Evolutionary conservation across 108 stramenopile species (phyloP).

Genomic region (Aurantiochytrium sp.): DNA sequence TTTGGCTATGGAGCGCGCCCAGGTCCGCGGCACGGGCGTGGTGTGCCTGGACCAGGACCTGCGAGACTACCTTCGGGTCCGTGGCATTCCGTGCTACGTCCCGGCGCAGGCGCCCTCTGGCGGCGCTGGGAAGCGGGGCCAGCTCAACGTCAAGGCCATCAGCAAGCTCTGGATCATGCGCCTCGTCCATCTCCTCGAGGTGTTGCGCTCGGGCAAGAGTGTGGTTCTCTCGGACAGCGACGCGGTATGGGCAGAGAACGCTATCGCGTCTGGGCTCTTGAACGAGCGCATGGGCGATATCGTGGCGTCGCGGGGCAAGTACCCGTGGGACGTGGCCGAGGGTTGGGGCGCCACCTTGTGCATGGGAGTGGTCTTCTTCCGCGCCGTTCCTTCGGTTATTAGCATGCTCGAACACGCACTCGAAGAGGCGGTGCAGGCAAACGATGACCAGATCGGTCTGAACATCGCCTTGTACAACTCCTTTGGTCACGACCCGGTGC

Average conservation of each 20-base stretch:
- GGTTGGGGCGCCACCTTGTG: conserved; percentile 3
- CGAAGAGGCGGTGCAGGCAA: background rate
- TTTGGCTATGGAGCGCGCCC: background rate
- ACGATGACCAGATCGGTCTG: background rate
- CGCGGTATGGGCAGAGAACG: background rate
- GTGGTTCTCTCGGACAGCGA: background rate
- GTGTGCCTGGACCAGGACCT: conserved; percentile 15
- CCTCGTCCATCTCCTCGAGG: background rate
- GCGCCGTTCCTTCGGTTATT: background rate
- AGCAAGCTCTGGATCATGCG: conserved; percentile 27
- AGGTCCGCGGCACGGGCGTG: background rate
- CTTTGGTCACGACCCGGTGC: background rate
- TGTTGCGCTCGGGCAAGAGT: background rate
- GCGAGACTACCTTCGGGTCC: background rate
- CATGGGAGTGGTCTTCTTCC: conserved; percentile 13
- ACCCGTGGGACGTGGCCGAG: background rate
- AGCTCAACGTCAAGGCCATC: conserved; percentile 5
- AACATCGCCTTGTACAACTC: background rate
- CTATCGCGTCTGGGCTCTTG: background rate
- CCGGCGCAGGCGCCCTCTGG: background rate
- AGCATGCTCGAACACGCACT: background rate
- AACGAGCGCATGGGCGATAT: conserved; percentile 11
- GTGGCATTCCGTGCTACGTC: background rate
- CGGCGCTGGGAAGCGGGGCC: background rate
- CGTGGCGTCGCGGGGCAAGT: background rate